Percentiles rank a stretch among this genome's conserved stretches.
Evolutionary conservation across 768 basidiomycete species (phyloP).

Genomic region (Favolaschia claudopus): DNA sequence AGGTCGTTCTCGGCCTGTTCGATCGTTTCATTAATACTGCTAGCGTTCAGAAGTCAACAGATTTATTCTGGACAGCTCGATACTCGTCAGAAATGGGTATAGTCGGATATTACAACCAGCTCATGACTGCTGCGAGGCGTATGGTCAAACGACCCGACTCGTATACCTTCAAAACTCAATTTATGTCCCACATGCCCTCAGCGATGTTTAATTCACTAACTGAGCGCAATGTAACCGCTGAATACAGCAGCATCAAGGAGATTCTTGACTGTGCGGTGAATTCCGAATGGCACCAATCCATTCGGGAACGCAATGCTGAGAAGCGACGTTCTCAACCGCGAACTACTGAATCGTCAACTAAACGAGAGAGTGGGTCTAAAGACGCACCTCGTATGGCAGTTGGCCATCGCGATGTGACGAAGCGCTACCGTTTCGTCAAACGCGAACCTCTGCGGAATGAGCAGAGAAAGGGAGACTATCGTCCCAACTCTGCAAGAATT

Average conservation of each 20-base stretch:
- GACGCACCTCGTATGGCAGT: no score
- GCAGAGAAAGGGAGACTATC: background rate
- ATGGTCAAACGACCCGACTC: background rate
- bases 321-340: no score
- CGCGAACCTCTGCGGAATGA: background rate
- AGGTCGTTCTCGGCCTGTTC: slow-evolving; percentile 5
- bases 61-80: background rate
- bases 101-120: background rate
- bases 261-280: background rate
- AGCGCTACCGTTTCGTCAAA: no score
- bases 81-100: background rate
- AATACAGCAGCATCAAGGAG: background rate
- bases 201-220: background rate
- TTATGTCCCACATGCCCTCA: background rate
- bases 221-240: background rate
- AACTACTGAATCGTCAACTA: no score
- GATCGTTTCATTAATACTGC: slow-evolving; percentile 1
- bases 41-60: background rate
- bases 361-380: no score
- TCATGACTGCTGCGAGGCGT: background rate
- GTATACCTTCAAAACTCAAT: background rate
- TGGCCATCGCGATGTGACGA: no score
- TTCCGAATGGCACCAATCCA: background rate
- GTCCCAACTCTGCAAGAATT: background rate
- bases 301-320: no score